Conservation (phyloP, 257 asterid species). For the Ajuga chamaepitys region DNA sequence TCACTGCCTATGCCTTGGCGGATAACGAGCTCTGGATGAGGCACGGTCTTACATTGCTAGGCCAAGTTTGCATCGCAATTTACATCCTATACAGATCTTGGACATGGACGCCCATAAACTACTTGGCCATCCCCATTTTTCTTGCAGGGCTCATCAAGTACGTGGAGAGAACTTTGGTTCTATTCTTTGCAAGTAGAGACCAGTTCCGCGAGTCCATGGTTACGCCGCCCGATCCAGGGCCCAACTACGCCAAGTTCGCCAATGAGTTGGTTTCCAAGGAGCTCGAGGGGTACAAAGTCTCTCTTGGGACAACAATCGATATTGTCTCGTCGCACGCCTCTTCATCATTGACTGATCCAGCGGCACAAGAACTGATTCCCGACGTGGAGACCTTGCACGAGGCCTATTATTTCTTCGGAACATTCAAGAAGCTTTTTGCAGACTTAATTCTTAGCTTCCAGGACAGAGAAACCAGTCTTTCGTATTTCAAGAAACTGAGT, state of each 20-base stretch:
- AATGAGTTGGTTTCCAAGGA: slow-evolving; percentile 21
- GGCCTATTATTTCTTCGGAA: slow-evolving; percentile 16
- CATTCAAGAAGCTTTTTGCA: slow-evolving; percentile 28
- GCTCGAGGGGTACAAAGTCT: slow-evolving; percentile 16
- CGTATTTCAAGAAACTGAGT: not conserved
- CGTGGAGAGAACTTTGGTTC: slow-evolving; percentile 30
- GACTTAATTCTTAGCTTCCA: slow-evolving; percentile 37
- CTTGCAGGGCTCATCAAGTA: slow-evolving; percentile 34
- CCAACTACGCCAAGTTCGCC: slow-evolving; percentile 43
- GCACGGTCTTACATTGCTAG: slow-evolving; percentile 18
- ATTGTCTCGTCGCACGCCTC: not conserved
- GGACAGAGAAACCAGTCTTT: slow-evolving; percentile 13
- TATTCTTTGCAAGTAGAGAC: slow-evolving; percentile 27
- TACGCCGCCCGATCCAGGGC: slow-evolving; percentile 42
- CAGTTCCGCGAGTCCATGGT: slow-evolving; percentile 31
- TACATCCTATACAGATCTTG: slow-evolving; percentile 21
- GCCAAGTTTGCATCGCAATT: slow-evolving; percentile 20
- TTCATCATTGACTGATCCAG: not conserved
- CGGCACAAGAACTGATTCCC: not conserved
- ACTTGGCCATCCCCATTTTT: slow-evolving; percentile 12
- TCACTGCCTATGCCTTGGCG: slow-evolving; percentile 37
- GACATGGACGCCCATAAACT: not conserved
- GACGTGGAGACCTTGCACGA: slow-evolving; percentile 6
- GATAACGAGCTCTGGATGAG: slow-evolving; percentile 38
- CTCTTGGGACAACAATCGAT: not conserved